Percentiles rank a stretch among this genome's conserved stretches.
Evolutionary conservation across 441 rosid species (phyloP).

Genomic region (Hura crepitans): DNA sequence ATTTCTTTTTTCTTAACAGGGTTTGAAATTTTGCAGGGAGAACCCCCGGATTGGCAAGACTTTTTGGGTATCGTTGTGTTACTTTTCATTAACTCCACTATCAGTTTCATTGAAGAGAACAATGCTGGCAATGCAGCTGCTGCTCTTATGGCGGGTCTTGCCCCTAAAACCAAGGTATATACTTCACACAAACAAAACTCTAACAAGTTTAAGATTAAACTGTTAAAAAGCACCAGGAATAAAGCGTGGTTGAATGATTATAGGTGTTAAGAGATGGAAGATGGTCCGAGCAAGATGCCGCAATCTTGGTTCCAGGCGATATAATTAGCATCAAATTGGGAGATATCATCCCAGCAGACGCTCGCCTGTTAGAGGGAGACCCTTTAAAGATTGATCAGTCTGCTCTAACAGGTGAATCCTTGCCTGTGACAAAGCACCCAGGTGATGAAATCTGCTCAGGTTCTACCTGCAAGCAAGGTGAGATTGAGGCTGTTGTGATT

Average conservation of each 20-base stretch:
- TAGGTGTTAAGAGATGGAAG: conserved; percentile 80
- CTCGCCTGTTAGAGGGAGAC: conserved; percentile 91
- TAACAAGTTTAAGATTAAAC: no score
- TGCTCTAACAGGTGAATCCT: conserved; percentile 86
- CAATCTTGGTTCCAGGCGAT: conserved; percentile 84
- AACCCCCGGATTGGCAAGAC: conserved; percentile 90
- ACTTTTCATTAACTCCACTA: conserved; percentile 84
- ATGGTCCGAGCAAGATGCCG: conserved; percentile 84
- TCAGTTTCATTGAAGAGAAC: conserved; percentile 83
- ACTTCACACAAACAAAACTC: not conserved
- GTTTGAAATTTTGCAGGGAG: conserved; percentile 56
- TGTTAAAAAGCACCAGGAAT: no score
- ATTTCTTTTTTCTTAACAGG: not conserved
- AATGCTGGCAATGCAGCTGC: conserved; percentile 95
- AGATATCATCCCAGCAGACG: conserved; percentile 89
- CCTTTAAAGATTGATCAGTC: conserved; percentile 86
- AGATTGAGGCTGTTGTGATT: conserved; percentile 88
- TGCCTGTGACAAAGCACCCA: conserved; percentile 65
- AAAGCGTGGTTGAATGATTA: conserved; percentile 1
- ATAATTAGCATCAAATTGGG: conserved; percentile 82
- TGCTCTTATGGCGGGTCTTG: conserved; percentile 94
- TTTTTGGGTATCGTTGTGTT: conserved; percentile 65
- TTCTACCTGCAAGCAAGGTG: conserved; percentile 94
- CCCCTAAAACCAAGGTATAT: conserved; percentile 78
- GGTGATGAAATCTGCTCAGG: conserved; percentile 81